Evolutionary conservation across 2,329 filamentous ascomycete species (phyloP), one percentile per base, ranked within the genome.

Genomic region (Hypoxylon sp.): DNA sequence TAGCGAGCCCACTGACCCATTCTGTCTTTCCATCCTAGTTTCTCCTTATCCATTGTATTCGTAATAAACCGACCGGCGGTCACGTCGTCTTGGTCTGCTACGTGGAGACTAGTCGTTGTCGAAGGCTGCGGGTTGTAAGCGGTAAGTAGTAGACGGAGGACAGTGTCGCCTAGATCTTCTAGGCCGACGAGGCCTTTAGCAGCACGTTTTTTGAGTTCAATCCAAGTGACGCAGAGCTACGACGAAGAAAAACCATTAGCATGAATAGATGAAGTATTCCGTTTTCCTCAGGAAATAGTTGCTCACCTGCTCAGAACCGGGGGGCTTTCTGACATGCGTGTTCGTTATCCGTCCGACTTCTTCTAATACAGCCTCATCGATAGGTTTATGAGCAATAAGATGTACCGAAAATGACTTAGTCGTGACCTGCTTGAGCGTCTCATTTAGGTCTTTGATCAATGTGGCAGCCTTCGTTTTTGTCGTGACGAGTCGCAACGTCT

Each of bases 111-210:
- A n/a, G 67, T 65, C 6, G 70, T 73, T 4, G 63, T 70, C 14
- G 69, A 72, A 2, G 68, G 60, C 10, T 70, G 67, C 5, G 75
- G 67, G 2, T 71, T 70, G 33, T 72, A 78, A 10, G 79, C 78
- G 3, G 78, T 79, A 35, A 81, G 74, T 2, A 88, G 73, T 3
- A 87, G 79, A 31, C 86, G 83, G 51, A 81, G 74, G 14, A 85
- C 84, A 13, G 83, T 75, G 46, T 87, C 84, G 35, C 78, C 78
- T 1, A 78, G 72, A 58, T 81, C 78, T 72, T 87, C 83, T 5
- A 80, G 74, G 17, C 1, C 31, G 2, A 35, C 26, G 13, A 65
- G 35, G 11, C 61, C 54, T 26, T 56, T 29, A 13, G 65, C 57
- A 26, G 72, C 67, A 8, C 67, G 56, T 2, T 55, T 55, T 10